These are phyloP conservation scores for Trichoderma semiorbis DNA, from an alignment of 2,329 filamentous ascomycete species.

Conservation along the genomic window DNA sequence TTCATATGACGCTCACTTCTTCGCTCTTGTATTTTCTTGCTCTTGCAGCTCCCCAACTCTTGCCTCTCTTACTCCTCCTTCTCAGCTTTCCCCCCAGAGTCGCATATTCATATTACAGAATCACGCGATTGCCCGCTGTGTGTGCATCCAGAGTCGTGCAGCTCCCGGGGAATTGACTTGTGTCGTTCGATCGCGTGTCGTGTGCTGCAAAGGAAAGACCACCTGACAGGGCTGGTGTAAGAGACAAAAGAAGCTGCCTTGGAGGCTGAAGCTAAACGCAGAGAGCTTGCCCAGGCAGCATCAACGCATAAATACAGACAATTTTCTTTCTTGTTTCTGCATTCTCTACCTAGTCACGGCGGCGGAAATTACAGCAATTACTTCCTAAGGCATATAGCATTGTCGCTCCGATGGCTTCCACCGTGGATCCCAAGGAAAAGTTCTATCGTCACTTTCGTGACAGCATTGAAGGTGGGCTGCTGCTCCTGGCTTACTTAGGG, in stretches of 20 bases:
- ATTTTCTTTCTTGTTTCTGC: background rate
- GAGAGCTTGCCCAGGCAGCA: background rate
- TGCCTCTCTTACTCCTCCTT: background rate
- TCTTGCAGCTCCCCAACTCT: slow-evolving; percentile 3
- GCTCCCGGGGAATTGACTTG: background rate
- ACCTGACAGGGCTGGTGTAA: slow-evolving; percentile 4
- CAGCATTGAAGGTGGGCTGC: slow-evolving; percentile 62
- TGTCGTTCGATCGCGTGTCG: slow-evolving; percentile 1
- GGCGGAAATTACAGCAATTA: background rate
- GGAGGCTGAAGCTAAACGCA: background rate
- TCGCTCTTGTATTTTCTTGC: background rate
- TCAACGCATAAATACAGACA: background rate
- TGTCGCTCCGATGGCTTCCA: background rate
- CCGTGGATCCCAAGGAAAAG: slow-evolving; percentile 59
- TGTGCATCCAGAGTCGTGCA: background rate
- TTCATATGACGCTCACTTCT: background rate
- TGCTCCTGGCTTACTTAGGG: background rate
- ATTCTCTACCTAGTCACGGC: background rate
- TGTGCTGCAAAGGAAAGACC: background rate
- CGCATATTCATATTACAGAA: background rate
- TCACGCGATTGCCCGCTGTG: background rate
- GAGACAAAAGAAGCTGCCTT: background rate
- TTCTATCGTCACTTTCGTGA: slow-evolving; percentile 84
- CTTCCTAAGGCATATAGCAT: background rate
- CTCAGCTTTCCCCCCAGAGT: background rate